Evolutionary conservation across 2,329 filamentous ascomycete species (phyloP).

Genomic region (Bipolaris bicolor): DNA sequence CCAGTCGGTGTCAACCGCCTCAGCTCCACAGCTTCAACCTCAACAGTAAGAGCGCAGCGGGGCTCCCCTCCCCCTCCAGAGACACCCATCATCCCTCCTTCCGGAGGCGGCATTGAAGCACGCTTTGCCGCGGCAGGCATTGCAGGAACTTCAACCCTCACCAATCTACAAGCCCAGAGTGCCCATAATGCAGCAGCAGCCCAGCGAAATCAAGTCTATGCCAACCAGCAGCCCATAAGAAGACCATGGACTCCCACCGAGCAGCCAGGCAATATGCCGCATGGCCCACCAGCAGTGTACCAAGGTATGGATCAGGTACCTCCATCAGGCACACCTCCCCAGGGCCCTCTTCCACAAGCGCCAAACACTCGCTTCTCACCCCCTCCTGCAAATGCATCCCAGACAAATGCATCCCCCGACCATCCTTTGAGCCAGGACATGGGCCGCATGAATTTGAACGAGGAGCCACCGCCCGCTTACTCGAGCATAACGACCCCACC

Average conservation of each 20-base stretch:
- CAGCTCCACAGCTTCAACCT: constrained; percentile 87
- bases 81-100: constrained; percentile 80
- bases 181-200: constrained; percentile 82
- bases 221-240: constrained; percentile 51
- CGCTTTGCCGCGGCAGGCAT: constrained; percentile 91
- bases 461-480: constrained; percentile 94
- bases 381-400: constrained; percentile 28
- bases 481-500: constrained; percentile 67
- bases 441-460: constrained; percentile 77
- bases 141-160: constrained; percentile 82
- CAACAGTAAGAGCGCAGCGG: constrained; percentile 87
- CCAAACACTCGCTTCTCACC: constrained; percentile 34
- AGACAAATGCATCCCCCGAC: constrained; percentile 51
- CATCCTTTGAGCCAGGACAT: constrained; percentile 83
- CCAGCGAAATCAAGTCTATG: constrained; percentile 80
- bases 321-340: constrained; percentile 50
- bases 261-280: constrained; percentile 80
- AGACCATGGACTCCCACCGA: constrained; percentile 97
- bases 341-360: constrained; percentile 40
- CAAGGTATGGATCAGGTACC: constrained; percentile 78
- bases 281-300: constrained; percentile 89
- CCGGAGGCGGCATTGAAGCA: constrained; percentile 83
- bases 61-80: constrained; percentile 95
- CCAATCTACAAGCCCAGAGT: constrained; percentile 74
- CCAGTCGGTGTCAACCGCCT: constrained; percentile 64